Evolutionary conservation across 331 rosid genomes (phyloP), one percentile per base, ranked within the genome.

Genomic region (Pyracantha coccinea): DNA sequence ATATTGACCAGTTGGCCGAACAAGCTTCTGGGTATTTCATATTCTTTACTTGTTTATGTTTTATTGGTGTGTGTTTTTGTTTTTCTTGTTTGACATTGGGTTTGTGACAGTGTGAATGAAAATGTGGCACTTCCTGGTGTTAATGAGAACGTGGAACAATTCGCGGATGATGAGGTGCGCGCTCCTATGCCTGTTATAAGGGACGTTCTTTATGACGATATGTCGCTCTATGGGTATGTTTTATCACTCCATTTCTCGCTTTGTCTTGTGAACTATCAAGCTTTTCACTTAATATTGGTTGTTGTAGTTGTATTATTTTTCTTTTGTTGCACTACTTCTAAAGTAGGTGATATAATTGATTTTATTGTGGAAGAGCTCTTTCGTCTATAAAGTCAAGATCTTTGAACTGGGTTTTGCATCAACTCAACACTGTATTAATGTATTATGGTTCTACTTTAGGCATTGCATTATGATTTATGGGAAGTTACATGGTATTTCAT

Each of bases 161-260:
- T 21, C 67, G 89, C 66, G 52, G 93, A 79, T 23, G 97, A 88
- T 45, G 93, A 92, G 79, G 97, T 92, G 24, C 96, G 99, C 60
- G 80, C 99, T 80, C 99, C 99, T 21, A 78, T 95, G 71, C 99
- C 99, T 61, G 99, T 95, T 29, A 86, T 85, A 66, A 86, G 99
- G 86, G 97, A 92, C 77, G 92, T 96, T 55, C 99, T 95, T 28
- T 95, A 95, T 80, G 97, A 95, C 14, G 90, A 92, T 82, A 74
- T 86, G 12, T 68, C 89, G 75, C 53, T 88, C 21, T 89, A 75
- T 79, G 94, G 92, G 97, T 95, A 92, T 82, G 89, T 77, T 1
- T 38, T 32, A 68, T 52, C 69, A 9, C n/a, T 19, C 19, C 31
- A 15, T 53, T 59, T 72, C 45, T 72, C 3, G 54, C 12, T 8